These are phyloP conservation scores for Fusarium fujikuroi DNA, from an alignment of 2,329 filamentous ascomycete species.

Conservation along the genomic window DNA sequence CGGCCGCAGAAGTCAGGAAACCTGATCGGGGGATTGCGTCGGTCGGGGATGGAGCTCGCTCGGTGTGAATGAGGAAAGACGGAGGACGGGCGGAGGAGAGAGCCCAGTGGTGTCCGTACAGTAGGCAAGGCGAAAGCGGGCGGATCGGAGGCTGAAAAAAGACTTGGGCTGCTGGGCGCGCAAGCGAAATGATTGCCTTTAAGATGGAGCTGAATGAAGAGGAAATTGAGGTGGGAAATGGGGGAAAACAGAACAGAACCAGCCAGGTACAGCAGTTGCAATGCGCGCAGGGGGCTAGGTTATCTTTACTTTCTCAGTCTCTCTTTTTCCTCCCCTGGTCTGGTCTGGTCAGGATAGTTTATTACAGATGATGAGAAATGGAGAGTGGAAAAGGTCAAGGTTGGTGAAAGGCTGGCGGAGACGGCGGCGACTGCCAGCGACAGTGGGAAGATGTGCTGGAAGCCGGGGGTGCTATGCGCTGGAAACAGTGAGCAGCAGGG, in stretches of 20 bases:
- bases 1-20: constrained; percentile 35
- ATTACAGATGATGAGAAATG: constrained; percentile 18
- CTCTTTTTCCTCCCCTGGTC: constrained; percentile 1
- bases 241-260: constrained; percentile 26
- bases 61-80: constrained; percentile 44
- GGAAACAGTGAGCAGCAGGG: constrained; percentile 35
- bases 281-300: constrained; percentile 27
- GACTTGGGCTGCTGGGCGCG: constrained; percentile 46
- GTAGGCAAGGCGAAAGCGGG: constrained; percentile 45
- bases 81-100: constrained; percentile 40
- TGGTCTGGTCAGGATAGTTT: constrained; percentile 3
- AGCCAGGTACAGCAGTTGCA: constrained; percentile 7
- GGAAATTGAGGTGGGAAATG: constrained; percentile 39
- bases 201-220: constrained; percentile 53
- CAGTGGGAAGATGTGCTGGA: constrained; percentile 30
- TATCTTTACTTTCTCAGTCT: constrained; percentile 12
- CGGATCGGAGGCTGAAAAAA: constrained; percentile 59
- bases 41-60: constrained; percentile 46
- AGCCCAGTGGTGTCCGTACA: constrained; percentile 24
- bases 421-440: constrained; percentile 1
- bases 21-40: constrained; percentile 42
- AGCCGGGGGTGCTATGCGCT: constrained; percentile 34
- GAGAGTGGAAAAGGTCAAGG: constrained; percentile 11
- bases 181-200: constrained; percentile 65
- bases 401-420: constrained; percentile 26